Percentiles rank a stretch among this genome's conserved stretches.
phyloP scores from a whole-genome alignment of 73 alveolate genomes.

The Paramecium sonneborni region DNA sequence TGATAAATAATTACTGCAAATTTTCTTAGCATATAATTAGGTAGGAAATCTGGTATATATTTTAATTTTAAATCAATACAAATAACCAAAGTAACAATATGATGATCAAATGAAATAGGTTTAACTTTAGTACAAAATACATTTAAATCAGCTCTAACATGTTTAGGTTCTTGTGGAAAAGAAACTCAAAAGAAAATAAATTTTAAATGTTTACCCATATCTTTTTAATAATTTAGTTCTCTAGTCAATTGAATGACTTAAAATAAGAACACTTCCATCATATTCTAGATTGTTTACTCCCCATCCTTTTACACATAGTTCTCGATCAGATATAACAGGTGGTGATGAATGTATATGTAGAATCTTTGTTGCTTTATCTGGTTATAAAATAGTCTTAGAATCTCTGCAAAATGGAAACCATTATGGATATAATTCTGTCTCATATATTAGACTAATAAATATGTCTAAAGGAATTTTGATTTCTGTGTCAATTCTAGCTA shows the following conservation, averaged over 20 bases:
- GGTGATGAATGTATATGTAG: background rate
- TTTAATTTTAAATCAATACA: constrained; percentile 27
- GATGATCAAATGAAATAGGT: constrained; percentile 28
- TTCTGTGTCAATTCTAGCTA: constrained; percentile 62
- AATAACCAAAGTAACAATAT: background rate
- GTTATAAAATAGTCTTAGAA: background rate
- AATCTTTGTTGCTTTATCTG: constrained; percentile 44
- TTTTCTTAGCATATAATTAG: constrained; percentile 9
- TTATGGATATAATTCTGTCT: constrained; percentile 55
- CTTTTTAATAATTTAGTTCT: background rate
- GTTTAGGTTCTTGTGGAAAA: background rate
- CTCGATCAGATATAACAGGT: constrained; percentile 36
- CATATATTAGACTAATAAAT: constrained; percentile 52
- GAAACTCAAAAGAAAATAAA: background rate
- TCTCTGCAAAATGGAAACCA: constrained; percentile 65
- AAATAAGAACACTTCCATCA: constrained; percentile 38
- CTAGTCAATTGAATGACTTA: constrained; percentile 42
- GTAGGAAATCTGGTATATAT: constrained; percentile 44
- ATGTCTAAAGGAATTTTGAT: constrained; percentile 51
- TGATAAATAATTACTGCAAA: background rate
- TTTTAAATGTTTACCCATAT: background rate
- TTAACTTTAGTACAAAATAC: constrained; percentile 29
- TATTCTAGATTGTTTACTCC: constrained; percentile 34
- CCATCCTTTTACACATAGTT: constrained; percentile 46
- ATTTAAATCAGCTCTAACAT: background rate